phyloP scores from a whole-genome alignment of 192 early-diverging fungal genomes.

The Coemansia sp. region DNA sequence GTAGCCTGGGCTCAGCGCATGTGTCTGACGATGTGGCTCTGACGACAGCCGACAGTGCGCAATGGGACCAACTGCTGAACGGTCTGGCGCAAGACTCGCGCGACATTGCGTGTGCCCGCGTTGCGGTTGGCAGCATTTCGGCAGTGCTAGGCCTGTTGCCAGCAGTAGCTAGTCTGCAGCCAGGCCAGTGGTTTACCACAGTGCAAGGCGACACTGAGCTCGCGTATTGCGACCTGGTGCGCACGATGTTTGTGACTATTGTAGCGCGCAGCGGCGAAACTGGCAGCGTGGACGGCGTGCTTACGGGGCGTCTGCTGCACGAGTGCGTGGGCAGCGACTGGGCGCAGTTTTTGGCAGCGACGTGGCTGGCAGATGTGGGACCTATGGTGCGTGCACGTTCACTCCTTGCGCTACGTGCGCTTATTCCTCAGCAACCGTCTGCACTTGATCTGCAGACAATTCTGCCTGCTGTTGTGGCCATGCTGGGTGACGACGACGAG shows the following conservation, averaged over 20 bases:
- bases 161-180: conserved; percentile 6
- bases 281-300: conserved; percentile 17
- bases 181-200: conserved; percentile 27
- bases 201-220: conserved; percentile 3
- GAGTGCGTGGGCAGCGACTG: conserved; percentile 33
- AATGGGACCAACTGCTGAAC: conserved; percentile 26
- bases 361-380: conserved; percentile 16
- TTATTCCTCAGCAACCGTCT: conserved; percentile 28
- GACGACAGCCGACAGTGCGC: conserved; percentile 7
- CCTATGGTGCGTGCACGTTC: conserved; percentile 21
- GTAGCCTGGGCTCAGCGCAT: background rate
- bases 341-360: conserved; percentile 47
- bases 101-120: background rate
- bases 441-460: conserved; percentile 65
- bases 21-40: conserved; percentile 5
- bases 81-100: background rate
- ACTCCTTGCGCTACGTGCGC: conserved; percentile 60
- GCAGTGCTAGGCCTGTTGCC: conserved; percentile 16
- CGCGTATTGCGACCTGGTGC: conserved; percentile 21
- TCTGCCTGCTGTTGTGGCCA: conserved; percentile 70
- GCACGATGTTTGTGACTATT: conserved; percentile 14
- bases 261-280: conserved; percentile 16
- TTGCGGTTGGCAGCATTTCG: conserved; percentile 24
- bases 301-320: conserved; percentile 36
- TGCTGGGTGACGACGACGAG: conserved; percentile 57